Base-by-base conservation (phyloP, 441 rosid genomes). In the Flueggea neowawraea region DNA sequence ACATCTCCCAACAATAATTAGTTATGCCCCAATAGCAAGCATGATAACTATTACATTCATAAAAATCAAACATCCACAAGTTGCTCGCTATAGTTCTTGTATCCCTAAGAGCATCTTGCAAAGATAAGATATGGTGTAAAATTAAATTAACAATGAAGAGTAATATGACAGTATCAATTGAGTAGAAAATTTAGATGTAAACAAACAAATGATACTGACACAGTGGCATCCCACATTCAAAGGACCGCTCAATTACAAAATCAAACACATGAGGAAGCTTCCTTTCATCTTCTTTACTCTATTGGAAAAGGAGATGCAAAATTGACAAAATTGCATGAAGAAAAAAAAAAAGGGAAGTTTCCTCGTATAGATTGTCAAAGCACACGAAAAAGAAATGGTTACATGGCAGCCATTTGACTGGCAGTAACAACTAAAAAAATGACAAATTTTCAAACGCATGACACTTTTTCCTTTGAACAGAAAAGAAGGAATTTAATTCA, bases 281-380 rank as follows among this genome's bases (percentile, higher is more conserved):
- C 50, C 50, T 47, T 47, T 0, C 50, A 47, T 47, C 50, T 47
- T 47, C n/a, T 9, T 14, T 47, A 43, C 8, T 43, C 45, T 11
- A 43, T 43, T 43, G 45, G 45, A 11, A 6, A 43, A 43, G 45
- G 2, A 43, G 3, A 6, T 43, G 8, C 14, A 49, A 39, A 54
- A 55, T 55, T 44, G 31, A 43, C 22, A 60, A 14, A 22, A 22
- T 45, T 43, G 11, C 36, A 62, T 50, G 68, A 53, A 57, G 57
- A 43, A 43, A 6, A 43, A 43, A 0, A 43, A 43, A 6, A 52
- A 71, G 47, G 47, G 63, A 58, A 54, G 52, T 49, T 64, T 57
- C 69, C 60, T 52, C 12, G 22, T 12, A 39, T 32, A 28, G 47
- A 66, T 41, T 15, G 28, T 12, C 55, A 45, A 43, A 43, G 50